Conservation (phyloP, 1,284 basidiomycete genomes). For the Sutorius eximius region DNA sequence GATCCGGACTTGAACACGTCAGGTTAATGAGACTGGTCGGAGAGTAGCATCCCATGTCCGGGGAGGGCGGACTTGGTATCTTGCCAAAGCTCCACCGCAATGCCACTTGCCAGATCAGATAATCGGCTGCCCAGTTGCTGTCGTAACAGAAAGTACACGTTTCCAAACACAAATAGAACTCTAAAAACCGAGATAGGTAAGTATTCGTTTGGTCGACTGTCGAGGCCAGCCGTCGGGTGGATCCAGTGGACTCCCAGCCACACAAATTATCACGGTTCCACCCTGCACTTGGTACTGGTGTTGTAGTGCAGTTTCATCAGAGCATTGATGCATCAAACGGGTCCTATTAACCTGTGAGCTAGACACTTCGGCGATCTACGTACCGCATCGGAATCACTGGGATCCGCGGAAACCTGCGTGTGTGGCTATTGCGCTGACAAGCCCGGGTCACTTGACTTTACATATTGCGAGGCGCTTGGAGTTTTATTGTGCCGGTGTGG, state of each 20-base stretch:
- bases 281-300: background rate
- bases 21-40: constrained; percentile 1
- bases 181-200: constrained; percentile 6
- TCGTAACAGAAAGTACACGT: background rate
- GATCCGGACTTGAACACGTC: background rate
- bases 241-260: background rate
- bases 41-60: background rate
- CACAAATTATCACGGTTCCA: constrained; percentile 1
- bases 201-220: background rate
- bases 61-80: background rate
- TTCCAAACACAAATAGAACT: constrained; percentile 8
- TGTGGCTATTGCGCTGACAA: background rate
- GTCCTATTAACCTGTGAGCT: background rate
- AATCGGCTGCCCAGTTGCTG: background rate
- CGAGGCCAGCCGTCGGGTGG: background rate
- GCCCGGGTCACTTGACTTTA: background rate
- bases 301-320: background rate
- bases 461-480: background rate
- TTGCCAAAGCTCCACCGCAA: constrained; percentile 7
- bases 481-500: background rate
- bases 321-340: background rate
- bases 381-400: background rate
- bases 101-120: constrained; percentile 3
- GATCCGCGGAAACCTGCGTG: background rate
- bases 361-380: background rate